Conservation (phyloP, 306 rosid genomes). For the Phaseolus lunatus region DNA sequence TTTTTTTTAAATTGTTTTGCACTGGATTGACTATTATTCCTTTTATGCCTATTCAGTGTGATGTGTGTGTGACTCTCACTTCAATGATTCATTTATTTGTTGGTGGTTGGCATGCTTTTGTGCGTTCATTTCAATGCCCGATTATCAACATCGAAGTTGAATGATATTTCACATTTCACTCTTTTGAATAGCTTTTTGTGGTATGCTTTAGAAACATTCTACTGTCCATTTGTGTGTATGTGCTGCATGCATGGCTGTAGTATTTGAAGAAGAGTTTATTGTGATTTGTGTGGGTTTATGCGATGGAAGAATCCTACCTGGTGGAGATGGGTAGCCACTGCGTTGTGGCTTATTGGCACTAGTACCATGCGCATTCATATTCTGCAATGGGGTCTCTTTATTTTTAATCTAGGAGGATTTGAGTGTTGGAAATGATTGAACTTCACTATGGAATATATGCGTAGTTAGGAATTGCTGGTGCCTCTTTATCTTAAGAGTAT, state of each 20-base stretch:
- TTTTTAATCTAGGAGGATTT: not conserved
- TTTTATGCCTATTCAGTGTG: not conserved
- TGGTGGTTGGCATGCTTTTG: not conserved
- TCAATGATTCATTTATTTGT: not conserved
- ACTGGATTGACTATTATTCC: not conserved
- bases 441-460: not conserved
- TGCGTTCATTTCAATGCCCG: not conserved
- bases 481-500: not conserved
- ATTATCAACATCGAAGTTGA: not conserved
- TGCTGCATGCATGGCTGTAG: not conserved
- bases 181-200: not conserved
- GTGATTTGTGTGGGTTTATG: not conserved
- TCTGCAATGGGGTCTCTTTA: not conserved
- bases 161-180: slow-evolving; percentile 7
- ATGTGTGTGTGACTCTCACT: not conserved
- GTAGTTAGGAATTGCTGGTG: not conserved
- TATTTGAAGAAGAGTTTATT: not conserved
- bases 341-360: not conserved
- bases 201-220: not conserved
- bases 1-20: not conserved
- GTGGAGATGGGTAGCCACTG: slow-evolving; percentile 2
- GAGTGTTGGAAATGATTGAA: not conserved
- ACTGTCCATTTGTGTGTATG: not conserved
- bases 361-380: not conserved
- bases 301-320: not conserved